Base-by-base conservation (phyloP, 768 basidiomycete species). In the Glaciozyma antarctica region DNA sequence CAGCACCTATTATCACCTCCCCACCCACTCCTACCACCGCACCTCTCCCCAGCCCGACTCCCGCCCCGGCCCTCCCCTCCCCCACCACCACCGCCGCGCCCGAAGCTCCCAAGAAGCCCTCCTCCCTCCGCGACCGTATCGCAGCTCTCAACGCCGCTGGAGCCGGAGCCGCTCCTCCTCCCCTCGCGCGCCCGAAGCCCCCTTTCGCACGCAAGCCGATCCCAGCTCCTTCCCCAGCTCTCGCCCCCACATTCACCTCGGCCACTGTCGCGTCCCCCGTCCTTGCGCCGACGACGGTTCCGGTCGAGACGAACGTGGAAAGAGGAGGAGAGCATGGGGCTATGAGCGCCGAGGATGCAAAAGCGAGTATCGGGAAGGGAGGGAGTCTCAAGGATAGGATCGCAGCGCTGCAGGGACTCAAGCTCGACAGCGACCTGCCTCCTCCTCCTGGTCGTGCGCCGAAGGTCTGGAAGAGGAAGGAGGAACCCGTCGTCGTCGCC, bases 301-400 rank as follows among this genome's bases (percentile, higher is more conserved):
- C 56, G 3, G n/a, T 13, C 41, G 58, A 44, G 58, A 12, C 21
- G 21, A 13, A 21, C 44, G 44, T 17, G 19, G 15, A 26, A 2
- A 22, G 44, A 12, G 44, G 24, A 9, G 43, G 15, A 19, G 28
- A 28, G 16, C 17, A 22, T 10, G 44, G 44, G 21, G 44, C 26
- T 10, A 45, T 58, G 44, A 58, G 58, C 45, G 88, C 88, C 7
- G 83, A 84, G 34, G 93, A 97, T 79, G 92, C 92, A 26, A 85
- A 87, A 76, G 87, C 86, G 73, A 87, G 86, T 72, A 93, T 94
- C 76, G 82, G 82, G 8, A 84, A 84, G 62, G 79, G 78, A 13
- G 86, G 84, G 7, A 89, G 88, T 63, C 77, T 98, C 70, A 92
- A 86, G 78, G 94, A 95, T 65, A 84, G 94, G 45, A 95, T 98